Percentiles rank a stretch among this genome's conserved stretches.
Conservation (phyloP, 768 basidiomycete genomes). For the Lentinula lateritia region DNA sequence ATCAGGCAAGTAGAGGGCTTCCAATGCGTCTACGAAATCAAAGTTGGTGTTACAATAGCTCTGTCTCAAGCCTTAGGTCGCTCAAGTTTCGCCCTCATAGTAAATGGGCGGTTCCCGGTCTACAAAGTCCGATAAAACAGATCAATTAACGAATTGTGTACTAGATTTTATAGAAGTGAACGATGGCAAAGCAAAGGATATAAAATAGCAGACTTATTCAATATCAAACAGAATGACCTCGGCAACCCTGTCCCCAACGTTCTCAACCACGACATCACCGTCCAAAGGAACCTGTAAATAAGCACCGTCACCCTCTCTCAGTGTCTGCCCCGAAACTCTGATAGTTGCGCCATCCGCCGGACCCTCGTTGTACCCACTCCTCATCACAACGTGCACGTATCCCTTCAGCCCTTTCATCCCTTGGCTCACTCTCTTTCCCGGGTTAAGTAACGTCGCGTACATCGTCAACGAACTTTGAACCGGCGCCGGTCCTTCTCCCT, state of each 20-base stretch:
- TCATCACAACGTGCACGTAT: slow-evolving; percentile 86
- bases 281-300: slow-evolving; percentile 54
- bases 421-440: slow-evolving; percentile 48
- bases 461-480: slow-evolving; percentile 64
- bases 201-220: slow-evolving; percentile 26
- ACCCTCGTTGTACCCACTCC: slow-evolving; percentile 68
- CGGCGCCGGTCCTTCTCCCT: slow-evolving; percentile 76
- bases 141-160: no score
- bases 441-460: slow-evolving; percentile 70
- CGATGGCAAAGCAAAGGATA: no score
- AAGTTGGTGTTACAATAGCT: no score
- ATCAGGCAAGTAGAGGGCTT: no score
- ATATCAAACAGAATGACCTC: slow-evolving; percentile 83
- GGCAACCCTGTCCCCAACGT: slow-evolving; percentile 57
- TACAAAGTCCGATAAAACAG: no score
- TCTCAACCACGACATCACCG: slow-evolving; percentile 41
- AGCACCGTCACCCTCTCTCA: slow-evolving; percentile 86
- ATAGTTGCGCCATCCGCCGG: slow-evolving; percentile 53
- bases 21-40: no score
- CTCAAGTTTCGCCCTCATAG: no score
- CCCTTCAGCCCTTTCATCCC: slow-evolving; percentile 52
- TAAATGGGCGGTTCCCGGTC: no score
- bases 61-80: no score
- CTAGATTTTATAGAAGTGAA: no score
- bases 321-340: slow-evolving; percentile 41